Evolutionary conservation across 2,329 filamentous ascomycete species (phyloP), one percentile per base, ranked within the genome.

Genomic region (Ceratocystis alfenasii): DNA sequence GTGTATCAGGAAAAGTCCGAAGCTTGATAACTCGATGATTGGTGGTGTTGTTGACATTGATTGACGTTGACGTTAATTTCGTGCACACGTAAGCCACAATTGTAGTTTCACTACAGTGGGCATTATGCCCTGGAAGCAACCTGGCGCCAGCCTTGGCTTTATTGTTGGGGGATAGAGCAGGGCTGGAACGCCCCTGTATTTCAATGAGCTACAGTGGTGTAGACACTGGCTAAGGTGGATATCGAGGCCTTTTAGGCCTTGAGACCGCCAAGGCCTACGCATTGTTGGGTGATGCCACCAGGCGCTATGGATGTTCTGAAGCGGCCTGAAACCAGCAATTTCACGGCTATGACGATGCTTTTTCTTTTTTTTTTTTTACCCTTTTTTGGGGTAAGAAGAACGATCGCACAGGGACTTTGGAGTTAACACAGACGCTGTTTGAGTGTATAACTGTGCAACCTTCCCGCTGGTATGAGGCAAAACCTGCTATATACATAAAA

Each of bases 1-100:
- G 10, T 15, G 25, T 33, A 59, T 36, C 55, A n/a, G 28, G 6
- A 36, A 36, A 59, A 36, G 25, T 59, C 2, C 17, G 55, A 59
- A 36, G 55, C 55, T 59, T 59, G 28, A n/a, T 33, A 41, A 36
- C 55, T 59, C 15, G 48, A 4, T 25, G 48, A 15, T 53, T 28
- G n/a, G 22, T 59, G 55, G 48, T 53, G 48, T n/a, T 25, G 55
- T 59, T 59, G 55, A 28, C 48, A 15, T 53, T 59, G 15, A 30
- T 59, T 59, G 28, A 59, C 55, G 10, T 59, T 8, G 55, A 30
- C 12, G 53, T 59, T 59, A 36, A 59, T 59, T 60, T 68, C 63
- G 30, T 68, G 66, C 66, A 68, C 66, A 68, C 66, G 66, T 68
- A 68, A 66, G 64, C 66, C 63, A 68, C 61, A 68, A 65, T 46